Evolutionary conservation across 2,329 filamentous ascomycete genomes (phyloP).

Genomic region (Aureobasidium leucospermi): DNA sequence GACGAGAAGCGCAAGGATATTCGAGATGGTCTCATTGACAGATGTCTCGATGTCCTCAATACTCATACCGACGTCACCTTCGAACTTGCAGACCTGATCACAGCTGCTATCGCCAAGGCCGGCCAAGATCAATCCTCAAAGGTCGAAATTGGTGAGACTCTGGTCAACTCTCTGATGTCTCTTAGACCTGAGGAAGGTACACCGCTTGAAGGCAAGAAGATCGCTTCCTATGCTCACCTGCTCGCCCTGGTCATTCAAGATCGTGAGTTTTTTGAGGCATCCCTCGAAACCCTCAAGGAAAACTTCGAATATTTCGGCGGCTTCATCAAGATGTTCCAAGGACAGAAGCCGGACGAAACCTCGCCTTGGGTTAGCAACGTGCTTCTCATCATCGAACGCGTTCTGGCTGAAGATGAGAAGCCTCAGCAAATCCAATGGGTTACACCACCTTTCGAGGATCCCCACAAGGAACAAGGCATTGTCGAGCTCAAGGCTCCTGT

Average conservation of each 20-base stretch:
- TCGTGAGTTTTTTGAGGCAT: conserved; percentile 68
- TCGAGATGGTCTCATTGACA: conserved; percentile 72
- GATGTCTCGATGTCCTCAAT: conserved; percentile 82
- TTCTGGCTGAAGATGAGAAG: conserved; percentile 83
- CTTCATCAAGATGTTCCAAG: conserved; percentile 66
- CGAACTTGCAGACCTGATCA: conserved; percentile 81
- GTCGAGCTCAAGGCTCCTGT: conserved; percentile 55
- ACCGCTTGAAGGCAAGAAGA: conserved; percentile 54
- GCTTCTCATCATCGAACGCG: conserved; percentile 78
- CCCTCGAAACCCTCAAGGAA: conserved; percentile 65
- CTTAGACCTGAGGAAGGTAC: conserved; percentile 44
- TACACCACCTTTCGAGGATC: conserved; percentile 37
- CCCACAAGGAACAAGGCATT: conserved; percentile 38
- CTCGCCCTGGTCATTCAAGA: conserved; percentile 83
- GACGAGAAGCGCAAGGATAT: conserved; percentile 68
- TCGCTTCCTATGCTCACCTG: conserved; percentile 87
- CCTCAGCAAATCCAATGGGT: conserved; percentile 67
- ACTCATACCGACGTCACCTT: conserved; percentile 83
- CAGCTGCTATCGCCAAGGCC: conserved; percentile 58
- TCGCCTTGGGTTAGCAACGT: conserved; percentile 90
- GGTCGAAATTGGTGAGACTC: conserved; percentile 70
- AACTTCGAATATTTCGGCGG: conserved; percentile 68
- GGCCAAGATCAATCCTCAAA: conserved; percentile 50
- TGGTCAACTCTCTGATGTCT: conserved; percentile 75
- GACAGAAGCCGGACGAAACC: conserved; percentile 65